Percentiles rank a stretch among this genome's conserved stretches.
Conservation (phyloP, 257 asterid species). For the Solanum verrucosum region DNA sequence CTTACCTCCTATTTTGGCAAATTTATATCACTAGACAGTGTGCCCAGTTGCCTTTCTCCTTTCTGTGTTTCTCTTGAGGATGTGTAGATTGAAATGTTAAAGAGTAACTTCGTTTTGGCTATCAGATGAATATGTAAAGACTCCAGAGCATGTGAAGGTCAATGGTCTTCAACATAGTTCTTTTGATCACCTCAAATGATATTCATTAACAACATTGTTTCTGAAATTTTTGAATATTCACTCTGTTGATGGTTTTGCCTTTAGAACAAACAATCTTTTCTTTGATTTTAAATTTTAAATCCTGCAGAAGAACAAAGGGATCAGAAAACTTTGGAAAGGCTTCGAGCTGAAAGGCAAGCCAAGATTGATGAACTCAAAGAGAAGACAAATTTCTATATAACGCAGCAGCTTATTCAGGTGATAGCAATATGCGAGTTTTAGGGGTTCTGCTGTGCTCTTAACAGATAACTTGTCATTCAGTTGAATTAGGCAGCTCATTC, state of each 20-base stretch:
- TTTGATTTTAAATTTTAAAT: background rate
- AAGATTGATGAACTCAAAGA: conserved; percentile 89
- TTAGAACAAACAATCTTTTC: background rate
- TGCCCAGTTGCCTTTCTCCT: background rate
- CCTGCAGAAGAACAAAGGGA: conserved; percentile 67
- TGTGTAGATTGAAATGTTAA: background rate
- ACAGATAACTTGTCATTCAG: background rate
- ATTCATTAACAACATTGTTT: background rate
- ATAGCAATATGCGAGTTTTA: background rate
- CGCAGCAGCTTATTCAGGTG: conserved; percentile 94
- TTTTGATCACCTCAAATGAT: background rate
- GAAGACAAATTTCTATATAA: conserved; percentile 71
- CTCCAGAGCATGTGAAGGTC: background rate
- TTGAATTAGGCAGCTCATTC: conserved; percentile 18
- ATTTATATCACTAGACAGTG: background rate
- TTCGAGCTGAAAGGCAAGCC: conserved; percentile 75
- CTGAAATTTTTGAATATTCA: background rate
- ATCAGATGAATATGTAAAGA: background rate
- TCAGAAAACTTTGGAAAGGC: conserved; percentile 63
- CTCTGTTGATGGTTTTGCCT: background rate
- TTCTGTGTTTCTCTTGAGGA: background rate
- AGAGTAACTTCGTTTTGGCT: background rate
- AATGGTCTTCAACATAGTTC: background rate
- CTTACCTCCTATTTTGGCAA: background rate
- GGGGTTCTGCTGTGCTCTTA: background rate